phyloP scores from a whole-genome alignment of 176 grass and related monocot species.

The Lolium perenne region DNA sequence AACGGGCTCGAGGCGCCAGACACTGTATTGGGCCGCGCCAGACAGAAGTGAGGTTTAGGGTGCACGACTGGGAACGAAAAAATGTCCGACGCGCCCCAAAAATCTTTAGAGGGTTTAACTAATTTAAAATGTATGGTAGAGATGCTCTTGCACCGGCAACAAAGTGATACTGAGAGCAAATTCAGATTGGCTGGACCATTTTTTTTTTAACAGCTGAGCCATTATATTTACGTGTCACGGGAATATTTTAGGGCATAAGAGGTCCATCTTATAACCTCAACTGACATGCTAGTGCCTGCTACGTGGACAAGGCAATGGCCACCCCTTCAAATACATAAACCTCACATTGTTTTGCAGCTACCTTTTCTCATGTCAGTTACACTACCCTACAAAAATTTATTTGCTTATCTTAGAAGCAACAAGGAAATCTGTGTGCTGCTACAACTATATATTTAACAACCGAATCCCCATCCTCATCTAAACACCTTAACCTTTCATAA shows the following conservation, averaged over 20 bases:
- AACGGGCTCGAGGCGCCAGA: no score
- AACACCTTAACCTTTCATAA: not conserved
- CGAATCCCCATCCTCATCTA: not conserved
- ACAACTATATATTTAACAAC: slow-evolving; percentile 5
- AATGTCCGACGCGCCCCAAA: no score
- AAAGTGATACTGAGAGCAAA: not conserved
- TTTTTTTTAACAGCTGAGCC: not conserved
- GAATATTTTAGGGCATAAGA: not conserved
- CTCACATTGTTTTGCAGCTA: not conserved
- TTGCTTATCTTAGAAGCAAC: not conserved
- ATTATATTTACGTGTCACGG: not conserved
- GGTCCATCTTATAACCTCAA: not conserved
- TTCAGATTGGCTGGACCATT: not conserved
- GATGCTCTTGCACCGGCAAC: no score
- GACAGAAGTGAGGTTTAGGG: no score
- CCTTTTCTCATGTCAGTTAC: not conserved
- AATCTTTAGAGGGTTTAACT: no score
- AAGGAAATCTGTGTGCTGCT: not conserved
- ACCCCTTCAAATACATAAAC: no score
- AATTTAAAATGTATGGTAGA: no score
- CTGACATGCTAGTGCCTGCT: not conserved
- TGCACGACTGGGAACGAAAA: no score
- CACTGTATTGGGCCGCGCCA: no score
- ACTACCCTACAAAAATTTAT: not conserved
- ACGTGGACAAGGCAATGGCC: not conserved